These are phyloP conservation scores for Pseudogymnoascus sp. DNA, from an alignment of 2,329 filamentous ascomycete genomes.

Conservation along the genomic window DNA sequence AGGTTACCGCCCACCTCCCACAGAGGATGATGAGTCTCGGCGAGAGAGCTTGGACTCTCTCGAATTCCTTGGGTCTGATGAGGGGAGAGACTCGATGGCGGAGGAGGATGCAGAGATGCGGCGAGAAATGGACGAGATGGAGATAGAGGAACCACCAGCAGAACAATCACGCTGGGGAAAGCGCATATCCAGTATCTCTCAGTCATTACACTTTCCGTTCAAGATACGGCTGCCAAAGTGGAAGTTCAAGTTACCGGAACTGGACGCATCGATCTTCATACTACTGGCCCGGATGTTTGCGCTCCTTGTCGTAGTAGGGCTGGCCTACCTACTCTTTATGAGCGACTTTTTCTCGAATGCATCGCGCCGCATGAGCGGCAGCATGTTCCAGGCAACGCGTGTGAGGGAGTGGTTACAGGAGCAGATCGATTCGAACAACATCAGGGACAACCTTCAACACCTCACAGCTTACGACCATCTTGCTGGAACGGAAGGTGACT, in stretches of 20 bases:
- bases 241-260: constrained; percentile 18
- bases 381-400: constrained; percentile 76
- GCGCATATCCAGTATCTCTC: constrained; percentile 27
- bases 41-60: constrained; percentile 25
- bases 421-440: constrained; percentile 59
- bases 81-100: constrained; percentile 40
- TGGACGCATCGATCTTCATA: constrained; percentile 39
- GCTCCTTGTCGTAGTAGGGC: constrained; percentile 62
- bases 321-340: constrained; percentile 79
- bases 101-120: constrained; percentile 57
- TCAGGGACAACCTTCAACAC: constrained; percentile 66
- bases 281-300: constrained; percentile 67
- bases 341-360: constrained; percentile 71
- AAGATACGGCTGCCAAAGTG: constrained; percentile 21
- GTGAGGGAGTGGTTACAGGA: constrained; percentile 67
- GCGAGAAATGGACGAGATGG: constrained; percentile 81
- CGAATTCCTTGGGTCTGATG: constrained; percentile 43
- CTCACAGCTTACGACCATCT: constrained; percentile 81
- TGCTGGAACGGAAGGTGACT: constrained; percentile 90
- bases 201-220: constrained; percentile 22
- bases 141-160: constrained; percentile 63
- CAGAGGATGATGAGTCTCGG: constrained; percentile 63
- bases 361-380: constrained; percentile 51
- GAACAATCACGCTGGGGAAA: constrained; percentile 31
- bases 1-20: constrained; percentile 72